Evolutionary conservation across 495 filamentous ascomycete species (phyloP), one percentile per base, ranked within the genome.

Genomic region (Aspergillus kassunensis): DNA sequence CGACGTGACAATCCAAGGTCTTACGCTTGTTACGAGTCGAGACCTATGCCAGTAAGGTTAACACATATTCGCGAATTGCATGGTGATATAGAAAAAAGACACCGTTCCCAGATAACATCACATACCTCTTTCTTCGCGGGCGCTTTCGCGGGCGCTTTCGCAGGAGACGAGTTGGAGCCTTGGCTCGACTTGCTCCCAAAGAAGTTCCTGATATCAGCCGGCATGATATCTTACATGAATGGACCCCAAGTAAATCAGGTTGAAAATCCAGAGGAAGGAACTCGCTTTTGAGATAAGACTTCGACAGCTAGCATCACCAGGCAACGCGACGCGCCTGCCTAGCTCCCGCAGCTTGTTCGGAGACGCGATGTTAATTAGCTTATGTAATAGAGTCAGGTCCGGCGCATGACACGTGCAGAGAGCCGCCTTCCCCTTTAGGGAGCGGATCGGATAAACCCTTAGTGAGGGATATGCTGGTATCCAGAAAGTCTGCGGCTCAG

Each of bases 151-250:
- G 67, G 49, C 37, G 59, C 60, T 44, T 73, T 73, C 24, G 64
- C 53, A 27, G 67, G 59, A 12, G 61, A 61, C 10, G 56, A 40
- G 44, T 33, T 56, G 19, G 65, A 62, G 56, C 62, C 60, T 55
- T 69, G 64, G 43, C 62, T 62, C 15, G 67, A 56, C 64, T 76
- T 76, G 50, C 81, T 78, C 13, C 81, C 81, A 67, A 95, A 93
- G 61, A 92, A 95, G 57, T 70, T 84, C 44, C 90, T 75, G 53
- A 95, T 95, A 74, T 95, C 89, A 29, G 79, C 51, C 53, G 88
- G 80, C 87, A 90, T 91, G 20, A 44, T 65, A 51, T 42, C 23
- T 45, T 33, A 43, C 31, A 37, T 34, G 16, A 36, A 42, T 6
- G 15, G 20, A 40, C 36, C 50, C 58, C 51, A 21, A 3, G 8